phyloP scores from a whole-genome alignment of 441 rosid species.

The Euphorbia schlechtendalii region DNA sequence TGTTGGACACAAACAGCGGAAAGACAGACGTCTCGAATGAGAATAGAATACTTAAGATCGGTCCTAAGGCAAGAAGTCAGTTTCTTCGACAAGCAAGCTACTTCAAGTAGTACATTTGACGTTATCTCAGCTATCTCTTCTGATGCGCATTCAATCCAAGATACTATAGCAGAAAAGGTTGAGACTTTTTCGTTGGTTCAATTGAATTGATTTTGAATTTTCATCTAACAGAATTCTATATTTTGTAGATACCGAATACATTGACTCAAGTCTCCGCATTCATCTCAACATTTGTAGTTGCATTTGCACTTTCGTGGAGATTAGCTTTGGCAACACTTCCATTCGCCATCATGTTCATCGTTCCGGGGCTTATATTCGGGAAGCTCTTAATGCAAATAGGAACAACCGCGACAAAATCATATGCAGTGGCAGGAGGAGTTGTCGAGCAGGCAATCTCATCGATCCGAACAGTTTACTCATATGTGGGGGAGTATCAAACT shows the following conservation, averaged over 20 bases:
- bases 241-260: slow-evolving; percentile 43
- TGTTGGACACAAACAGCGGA: slow-evolving; percentile 65
- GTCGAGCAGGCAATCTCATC: slow-evolving; percentile 67
- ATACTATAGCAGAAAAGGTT: slow-evolving; percentile 52
- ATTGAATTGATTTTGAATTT: not conserved
- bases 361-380: slow-evolving; percentile 50
- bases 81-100: slow-evolving; percentile 50
- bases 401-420: slow-evolving; percentile 41
- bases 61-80: slow-evolving; percentile 55
- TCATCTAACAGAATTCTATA: not conserved
- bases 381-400: slow-evolving; percentile 45
- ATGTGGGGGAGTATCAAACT: slow-evolving; percentile 50
- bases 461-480: slow-evolving; percentile 50
- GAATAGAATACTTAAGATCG: slow-evolving; percentile 48
- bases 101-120: slow-evolving; percentile 40
- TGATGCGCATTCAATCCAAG: slow-evolving; percentile 59
- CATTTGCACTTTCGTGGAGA: slow-evolving; percentile 47
- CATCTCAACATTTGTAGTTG: slow-evolving; percentile 36
- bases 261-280: slow-evolving; percentile 39
- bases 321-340: slow-evolving; percentile 50
- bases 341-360: slow-evolving; percentile 39
- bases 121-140: slow-evolving; percentile 44
- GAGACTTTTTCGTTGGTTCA: not conserved
- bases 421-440: slow-evolving; percentile 50
- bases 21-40: slow-evolving; percentile 53